Evolutionary conservation across 768 basidiomycete species (phyloP).

Genomic region (Panaeolus papilionaceus): DNA sequence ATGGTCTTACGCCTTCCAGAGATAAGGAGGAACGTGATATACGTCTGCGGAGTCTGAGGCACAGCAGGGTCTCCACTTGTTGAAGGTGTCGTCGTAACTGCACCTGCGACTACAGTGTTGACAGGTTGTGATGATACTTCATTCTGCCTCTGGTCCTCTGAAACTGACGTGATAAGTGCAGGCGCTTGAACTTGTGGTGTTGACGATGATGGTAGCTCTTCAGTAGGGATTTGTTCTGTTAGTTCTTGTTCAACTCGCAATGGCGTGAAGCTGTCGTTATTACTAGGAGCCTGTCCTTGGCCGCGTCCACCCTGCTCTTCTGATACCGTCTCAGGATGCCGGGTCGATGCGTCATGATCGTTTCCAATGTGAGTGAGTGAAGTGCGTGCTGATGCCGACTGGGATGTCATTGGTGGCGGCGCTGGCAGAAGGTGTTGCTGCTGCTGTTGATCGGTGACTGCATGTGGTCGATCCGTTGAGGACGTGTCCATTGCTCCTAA

Average conservation of each 20-base stretch:
- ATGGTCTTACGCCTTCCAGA: constrained; percentile 73
- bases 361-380: constrained; percentile 5
- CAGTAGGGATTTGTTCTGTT: neutral
- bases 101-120: neutral
- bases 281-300: neutral
- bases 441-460: neutral
- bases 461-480: neutral
- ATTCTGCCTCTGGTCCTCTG: constrained; percentile 2
- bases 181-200: neutral
- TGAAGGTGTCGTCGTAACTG: neutral
- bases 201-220: neutral
- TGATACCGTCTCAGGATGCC: neutral
- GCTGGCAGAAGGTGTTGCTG: constrained; percentile 7
- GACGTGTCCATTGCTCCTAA: constrained; percentile 5
- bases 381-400: constrained; percentile 7
- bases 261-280: constrained; percentile 7
- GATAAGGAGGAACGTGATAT: constrained; percentile 75
- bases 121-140: neutral
- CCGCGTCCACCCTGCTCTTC: neutral
- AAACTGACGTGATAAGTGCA: neutral
- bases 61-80: constrained; percentile 28
- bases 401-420: neutral
- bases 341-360: neutral
- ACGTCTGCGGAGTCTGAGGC: constrained; percentile 68
- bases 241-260: neutral